phyloP scores from a whole-genome alignment of 345 rosid genomes.

The Erysimum cheiranthoides region DNA sequence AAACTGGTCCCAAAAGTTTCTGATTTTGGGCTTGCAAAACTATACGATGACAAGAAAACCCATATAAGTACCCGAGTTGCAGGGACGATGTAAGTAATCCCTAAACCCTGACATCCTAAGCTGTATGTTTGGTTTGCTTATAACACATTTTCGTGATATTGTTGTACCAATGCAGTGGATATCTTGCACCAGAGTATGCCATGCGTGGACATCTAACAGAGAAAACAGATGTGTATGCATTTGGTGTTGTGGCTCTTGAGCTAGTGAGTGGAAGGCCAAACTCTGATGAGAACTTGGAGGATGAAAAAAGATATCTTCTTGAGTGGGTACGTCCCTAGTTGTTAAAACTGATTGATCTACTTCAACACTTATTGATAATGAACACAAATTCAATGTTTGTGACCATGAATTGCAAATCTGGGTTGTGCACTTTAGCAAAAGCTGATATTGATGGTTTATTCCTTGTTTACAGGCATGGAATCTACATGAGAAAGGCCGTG shows the following conservation, averaged over 20 bases:
- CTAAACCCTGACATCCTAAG: background rate
- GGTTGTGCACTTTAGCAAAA: background rate
- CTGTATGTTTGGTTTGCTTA: constrained; percentile 41
- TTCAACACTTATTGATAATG: background rate
- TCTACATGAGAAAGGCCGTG: constrained; percentile 52
- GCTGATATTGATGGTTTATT: background rate
- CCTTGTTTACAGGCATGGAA: constrained; percentile 59
- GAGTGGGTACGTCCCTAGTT: constrained; percentile 54
- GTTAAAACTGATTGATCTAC: background rate
- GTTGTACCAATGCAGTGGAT: constrained; percentile 44
- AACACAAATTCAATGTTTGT: background rate
- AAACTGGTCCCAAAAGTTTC: constrained; percentile 51
- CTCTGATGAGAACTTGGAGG: constrained; percentile 41
- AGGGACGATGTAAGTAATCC: constrained; percentile 49
- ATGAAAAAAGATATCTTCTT: constrained; percentile 55
- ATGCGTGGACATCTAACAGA: constrained; percentile 67
- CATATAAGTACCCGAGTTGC: constrained; percentile 54
- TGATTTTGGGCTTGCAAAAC: constrained; percentile 53
- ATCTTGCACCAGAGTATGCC: constrained; percentile 68
- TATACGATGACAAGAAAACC: constrained; percentile 52
- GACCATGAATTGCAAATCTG: background rate
- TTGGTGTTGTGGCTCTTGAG: constrained; percentile 51
- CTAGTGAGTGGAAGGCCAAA: constrained; percentile 51
- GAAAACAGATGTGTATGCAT: constrained; percentile 60
- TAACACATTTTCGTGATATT: constrained; percentile 35